phyloP scores from a whole-genome alignment of 2,329 filamentous ascomycete genomes.

The Diaporthe helianthi region DNA sequence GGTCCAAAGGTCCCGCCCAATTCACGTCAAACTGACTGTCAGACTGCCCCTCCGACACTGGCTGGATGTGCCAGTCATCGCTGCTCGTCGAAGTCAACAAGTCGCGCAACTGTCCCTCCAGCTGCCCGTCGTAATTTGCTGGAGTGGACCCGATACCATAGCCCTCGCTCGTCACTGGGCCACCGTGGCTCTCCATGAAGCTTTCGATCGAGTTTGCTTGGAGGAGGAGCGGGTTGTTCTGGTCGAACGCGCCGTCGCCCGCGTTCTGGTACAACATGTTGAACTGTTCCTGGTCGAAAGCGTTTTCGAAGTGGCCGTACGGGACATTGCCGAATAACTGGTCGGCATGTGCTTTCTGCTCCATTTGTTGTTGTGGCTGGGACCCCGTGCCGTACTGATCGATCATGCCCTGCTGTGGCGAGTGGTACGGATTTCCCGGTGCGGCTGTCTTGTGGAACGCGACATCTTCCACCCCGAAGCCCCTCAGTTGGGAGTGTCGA shows the following conservation, averaged over 20 bases:
- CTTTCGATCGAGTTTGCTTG: constrained; percentile 27
- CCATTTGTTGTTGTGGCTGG: constrained; percentile 37
- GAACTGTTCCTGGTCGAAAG: background rate
- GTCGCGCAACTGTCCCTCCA: constrained; percentile 3
- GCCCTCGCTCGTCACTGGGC: background rate
- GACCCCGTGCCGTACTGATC: constrained; percentile 33
- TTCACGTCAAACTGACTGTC: constrained; percentile 28
- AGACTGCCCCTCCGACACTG: constrained; percentile 24
- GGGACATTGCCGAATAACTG: constrained; percentile 21
- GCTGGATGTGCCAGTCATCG: constrained; percentile 33
- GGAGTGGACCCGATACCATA: background rate
- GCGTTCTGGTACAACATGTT: background rate
- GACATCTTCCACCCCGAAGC: constrained; percentile 41
- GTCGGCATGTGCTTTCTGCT: constrained; percentile 31
- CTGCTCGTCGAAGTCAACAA: constrained; percentile 9
- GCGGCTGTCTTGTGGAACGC: constrained; percentile 46
- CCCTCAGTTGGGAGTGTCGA: constrained; percentile 37
- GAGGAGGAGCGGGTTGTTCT: constrained; percentile 30
- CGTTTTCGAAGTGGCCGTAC: constrained; percentile 1
- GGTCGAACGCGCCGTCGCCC: constrained; percentile 19
- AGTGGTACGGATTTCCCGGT: constrained; percentile 39
- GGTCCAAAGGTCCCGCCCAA: constrained; percentile 28
- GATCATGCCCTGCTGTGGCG: constrained; percentile 32
- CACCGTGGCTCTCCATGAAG: constrained; percentile 5
- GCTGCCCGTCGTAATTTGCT: background rate